Evolutionary conservation across 1,284 basidiomycete species (phyloP).

Genomic region (Pseudozyma thailandica): DNA sequence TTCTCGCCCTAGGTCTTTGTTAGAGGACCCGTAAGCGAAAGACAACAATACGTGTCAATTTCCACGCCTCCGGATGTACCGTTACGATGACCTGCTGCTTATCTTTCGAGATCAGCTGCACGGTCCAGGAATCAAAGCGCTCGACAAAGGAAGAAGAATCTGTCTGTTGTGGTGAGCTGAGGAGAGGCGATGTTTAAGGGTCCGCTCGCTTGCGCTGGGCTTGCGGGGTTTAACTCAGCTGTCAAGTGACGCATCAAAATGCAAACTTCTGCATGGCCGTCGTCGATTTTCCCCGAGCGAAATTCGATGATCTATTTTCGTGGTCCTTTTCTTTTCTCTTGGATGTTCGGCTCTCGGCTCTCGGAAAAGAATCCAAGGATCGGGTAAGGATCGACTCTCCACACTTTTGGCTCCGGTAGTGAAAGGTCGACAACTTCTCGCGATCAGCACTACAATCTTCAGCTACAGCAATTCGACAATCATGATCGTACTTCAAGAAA

Average conservation of each 20-base stretch:
- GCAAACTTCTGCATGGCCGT: background rate
- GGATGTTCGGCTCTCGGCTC: too few species aligned
- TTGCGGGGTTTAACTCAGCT: background rate
- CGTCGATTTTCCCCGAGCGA: background rate
- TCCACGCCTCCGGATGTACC: background rate
- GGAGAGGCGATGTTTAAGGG: background rate
- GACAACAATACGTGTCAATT: background rate
- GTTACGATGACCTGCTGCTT: background rate
- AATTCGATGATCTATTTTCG: too few species aligned
- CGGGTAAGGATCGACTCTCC: too few species aligned
- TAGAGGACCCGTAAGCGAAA: background rate
- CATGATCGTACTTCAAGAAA: background rate
- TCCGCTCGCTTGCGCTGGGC: background rate
- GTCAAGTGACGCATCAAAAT: conserved; percentile 4
- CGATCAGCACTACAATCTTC: too few species aligned
- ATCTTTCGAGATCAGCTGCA: background rate
- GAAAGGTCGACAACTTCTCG: too few species aligned
- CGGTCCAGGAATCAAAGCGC: background rate
- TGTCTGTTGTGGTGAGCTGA: background rate
- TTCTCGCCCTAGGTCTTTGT: too few species aligned
- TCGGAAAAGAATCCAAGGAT: too few species aligned
- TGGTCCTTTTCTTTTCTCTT: too few species aligned
- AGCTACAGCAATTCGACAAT: background rate
- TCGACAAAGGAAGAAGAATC: too few species aligned
- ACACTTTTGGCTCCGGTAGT: background rate